Base-by-base conservation (phyloP, 2,329 filamentous ascomycete species). In the Trichophyton schoenleinii region DNA sequence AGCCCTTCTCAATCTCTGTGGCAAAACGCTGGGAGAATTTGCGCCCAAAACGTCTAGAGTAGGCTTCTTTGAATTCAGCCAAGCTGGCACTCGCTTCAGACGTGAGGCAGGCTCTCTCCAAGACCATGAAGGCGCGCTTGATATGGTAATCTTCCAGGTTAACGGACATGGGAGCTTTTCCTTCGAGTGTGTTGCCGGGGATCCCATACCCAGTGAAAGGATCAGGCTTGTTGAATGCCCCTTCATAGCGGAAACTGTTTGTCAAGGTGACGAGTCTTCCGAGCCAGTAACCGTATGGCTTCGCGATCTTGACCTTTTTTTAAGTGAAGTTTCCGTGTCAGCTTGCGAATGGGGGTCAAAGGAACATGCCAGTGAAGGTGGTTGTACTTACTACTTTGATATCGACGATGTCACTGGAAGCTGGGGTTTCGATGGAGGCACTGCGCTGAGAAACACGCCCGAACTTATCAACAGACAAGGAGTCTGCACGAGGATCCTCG, bases 61-160 rank as follows among this genome's bases (percentile, higher is more conserved):
- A 73, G 42, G 63, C 66, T 3, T 62, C 60, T 42, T 67, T 64
- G 59, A 74, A 74, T 9, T 65, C 66, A 5, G 66, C 59, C 58
- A 76, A 65, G 62, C 73, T 75, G 15, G 59, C 62, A 25, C 62
- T 67, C 44, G 74, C 73, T 62, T 74, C 72, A 4, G 68, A 65
- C 0, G 73, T 73, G 36, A 65, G 46, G 63, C 74, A 76, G 1
- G 68, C 63, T 31, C 67, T 67, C 38, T 73, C 66, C 18, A 76
- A 61, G 6, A 71, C 67, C 63, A 68, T 67, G 60, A 75, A 74
- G 3, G 72, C 71, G 4, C 70, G 66, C 18, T 69, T 70, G 31
- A 67, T 66, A 31, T 71, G 69, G 49, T 65, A 63, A 13, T 66
- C 67, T 11, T 68, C 65, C 61, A 70, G n/a, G 66, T 60, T 65